Percentiles rank a stretch among this genome's conserved stretches.
Evolutionary conservation across 2,329 filamentous ascomycete genomes (phyloP).

Genomic region (Rachicladosporium sp.): DNA sequence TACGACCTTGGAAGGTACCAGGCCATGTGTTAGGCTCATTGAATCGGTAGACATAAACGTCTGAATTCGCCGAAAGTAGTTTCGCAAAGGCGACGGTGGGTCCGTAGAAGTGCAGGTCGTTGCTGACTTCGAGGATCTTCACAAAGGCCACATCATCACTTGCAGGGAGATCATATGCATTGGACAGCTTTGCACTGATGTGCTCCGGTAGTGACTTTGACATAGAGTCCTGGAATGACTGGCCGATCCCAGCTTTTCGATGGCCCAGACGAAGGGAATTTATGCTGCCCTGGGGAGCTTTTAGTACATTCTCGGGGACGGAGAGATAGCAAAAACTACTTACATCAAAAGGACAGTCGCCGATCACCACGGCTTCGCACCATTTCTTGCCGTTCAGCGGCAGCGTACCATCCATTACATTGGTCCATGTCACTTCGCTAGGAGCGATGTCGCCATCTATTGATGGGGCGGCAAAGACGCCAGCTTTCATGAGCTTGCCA

Average conservation of each 20-base stretch:
- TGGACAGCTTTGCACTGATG: constrained; percentile 20
- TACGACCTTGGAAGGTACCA: constrained; percentile 27
- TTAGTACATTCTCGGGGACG: not conserved
- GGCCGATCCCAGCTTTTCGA: constrained; percentile 19
- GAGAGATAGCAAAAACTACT: constrained; percentile 18
- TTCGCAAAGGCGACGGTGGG: constrained; percentile 30
- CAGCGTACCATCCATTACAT: constrained; percentile 15
- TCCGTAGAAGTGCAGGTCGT: constrained; percentile 36
- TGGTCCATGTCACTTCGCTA: constrained; percentile 6
- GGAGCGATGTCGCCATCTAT: constrained; percentile 32
- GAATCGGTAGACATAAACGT: constrained; percentile 32
- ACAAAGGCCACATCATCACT: constrained; percentile 29
- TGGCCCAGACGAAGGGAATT: constrained; percentile 9
- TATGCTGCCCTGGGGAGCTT: constrained; percentile 10
- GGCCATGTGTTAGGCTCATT: constrained; percentile 38
- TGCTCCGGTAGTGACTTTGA: constrained; percentile 19
- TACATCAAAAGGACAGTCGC: constrained; percentile 34
- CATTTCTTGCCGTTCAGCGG: constrained; percentile 32
- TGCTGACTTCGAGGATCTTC: constrained; percentile 31
- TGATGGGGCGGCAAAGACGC: constrained; percentile 12
- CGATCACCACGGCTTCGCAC: constrained; percentile 36
- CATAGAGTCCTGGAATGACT: constrained; percentile 24
- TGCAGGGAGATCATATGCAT: constrained; percentile 29
- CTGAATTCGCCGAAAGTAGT: constrained; percentile 4
- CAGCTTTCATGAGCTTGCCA: constrained; percentile 24